phyloP scores from a whole-genome alignment of 1,284 basidiomycete genomes.

The Trichosporon sp. region DNA sequence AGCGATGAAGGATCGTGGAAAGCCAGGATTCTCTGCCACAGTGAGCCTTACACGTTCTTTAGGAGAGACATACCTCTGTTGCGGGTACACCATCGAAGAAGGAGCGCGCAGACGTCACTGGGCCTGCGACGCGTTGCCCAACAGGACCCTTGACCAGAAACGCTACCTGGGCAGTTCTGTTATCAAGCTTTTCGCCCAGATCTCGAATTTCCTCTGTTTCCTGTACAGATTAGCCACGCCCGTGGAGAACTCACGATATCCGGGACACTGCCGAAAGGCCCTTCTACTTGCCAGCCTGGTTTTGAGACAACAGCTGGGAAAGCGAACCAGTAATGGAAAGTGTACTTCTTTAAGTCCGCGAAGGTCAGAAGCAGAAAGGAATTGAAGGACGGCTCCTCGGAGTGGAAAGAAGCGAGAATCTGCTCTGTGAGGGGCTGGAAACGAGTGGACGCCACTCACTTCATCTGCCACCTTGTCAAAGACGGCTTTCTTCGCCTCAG shows the following conservation, averaged over 20 bases:
- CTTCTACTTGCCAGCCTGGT: slow-evolving; percentile 78
- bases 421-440: too few species aligned
- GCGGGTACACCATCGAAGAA: slow-evolving; percentile 62
- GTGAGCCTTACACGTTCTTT: slow-evolving; percentile 3
- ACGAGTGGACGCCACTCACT: too few species aligned
- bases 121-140: slow-evolving; percentile 57
- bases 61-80: slow-evolving; percentile 53
- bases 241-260: slow-evolving; percentile 30
- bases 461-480: slow-evolving; percentile 71
- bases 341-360: slow-evolving; percentile 97
- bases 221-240: slow-evolving; percentile 34
- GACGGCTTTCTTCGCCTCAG: slow-evolving; percentile 75
- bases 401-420: slow-evolving; percentile 46
- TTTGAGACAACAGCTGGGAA: slow-evolving; percentile 88
- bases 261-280: slow-evolving; percentile 24
- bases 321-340: slow-evolving; percentile 96
- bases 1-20: slow-evolving; percentile 88
- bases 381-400: slow-evolving; percentile 61
- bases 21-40: slow-evolving; percentile 64
- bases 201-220: slow-evolving; percentile 34
- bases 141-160: slow-evolving; percentile 38
- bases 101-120: slow-evolving; percentile 63
- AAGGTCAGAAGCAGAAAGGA: slow-evolving; percentile 88
- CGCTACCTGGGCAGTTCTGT: slow-evolving; percentile 11
- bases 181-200: not conserved